Evolutionary conservation across 106 monocot genomes (phyloP).

Genomic region (Phalaenopsis aphrodite): DNA sequence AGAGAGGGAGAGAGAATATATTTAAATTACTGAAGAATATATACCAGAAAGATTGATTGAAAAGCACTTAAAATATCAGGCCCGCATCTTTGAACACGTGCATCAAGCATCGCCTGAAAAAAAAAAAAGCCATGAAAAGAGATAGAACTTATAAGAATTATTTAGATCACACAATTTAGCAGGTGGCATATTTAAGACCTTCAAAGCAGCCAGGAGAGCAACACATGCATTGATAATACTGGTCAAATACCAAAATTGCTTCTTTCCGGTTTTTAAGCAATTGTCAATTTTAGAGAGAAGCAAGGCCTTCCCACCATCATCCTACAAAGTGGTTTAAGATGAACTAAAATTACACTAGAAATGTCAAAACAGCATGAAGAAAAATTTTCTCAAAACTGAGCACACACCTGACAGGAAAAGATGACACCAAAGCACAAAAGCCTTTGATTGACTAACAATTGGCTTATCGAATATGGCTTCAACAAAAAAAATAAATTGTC

Average conservation of each 20-base stretch:
- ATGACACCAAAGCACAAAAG: slow-evolving; percentile 76
- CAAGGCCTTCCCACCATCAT: slow-evolving; percentile 49
- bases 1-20: slow-evolving; percentile 4
- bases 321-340: slow-evolving; percentile 22
- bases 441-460: slow-evolving; percentile 87
- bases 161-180: background rate
- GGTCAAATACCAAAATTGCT: slow-evolving; percentile 50
- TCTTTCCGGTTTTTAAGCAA: slow-evolving; percentile 68
- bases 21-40: background rate
- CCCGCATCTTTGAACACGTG: slow-evolving; percentile 39
- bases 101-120: slow-evolving; percentile 45
- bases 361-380: slow-evolving; percentile 1
- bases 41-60: slow-evolving; percentile 77
- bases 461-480: slow-evolving; percentile 72
- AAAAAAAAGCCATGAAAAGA: background rate
- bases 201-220: slow-evolving; percentile 68
- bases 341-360: background rate
- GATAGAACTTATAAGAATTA: background rate
- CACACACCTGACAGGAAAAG: slow-evolving; percentile 71
- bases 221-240: slow-evolving; percentile 88
- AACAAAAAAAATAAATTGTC: slow-evolving; percentile 11
- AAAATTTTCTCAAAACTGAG: background rate
- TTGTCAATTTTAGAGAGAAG: slow-evolving; percentile 72
- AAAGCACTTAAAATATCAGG: slow-evolving; percentile 58
- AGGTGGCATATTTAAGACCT: slow-evolving; percentile 35